Evolutionary conservation across 331 rosid genomes (phyloP).

Genomic region (Cydonia oblonga): DNA sequence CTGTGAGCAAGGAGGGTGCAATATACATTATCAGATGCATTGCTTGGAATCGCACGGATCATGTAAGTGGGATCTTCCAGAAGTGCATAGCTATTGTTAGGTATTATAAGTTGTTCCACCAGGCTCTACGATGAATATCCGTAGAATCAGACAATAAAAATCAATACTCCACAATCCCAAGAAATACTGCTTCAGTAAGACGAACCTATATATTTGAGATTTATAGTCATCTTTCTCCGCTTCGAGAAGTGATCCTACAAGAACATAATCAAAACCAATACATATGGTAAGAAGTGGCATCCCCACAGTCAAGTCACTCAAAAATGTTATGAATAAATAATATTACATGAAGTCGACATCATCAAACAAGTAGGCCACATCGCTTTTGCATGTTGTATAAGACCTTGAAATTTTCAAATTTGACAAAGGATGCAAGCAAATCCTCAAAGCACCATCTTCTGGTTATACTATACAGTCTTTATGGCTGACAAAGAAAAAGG

Average conservation of each 20-base stretch:
- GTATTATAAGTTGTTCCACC: background rate
- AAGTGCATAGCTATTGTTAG: background rate
- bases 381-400: no score
- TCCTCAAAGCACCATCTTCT: no score
- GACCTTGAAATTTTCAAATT: no score
- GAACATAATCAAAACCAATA: background rate
- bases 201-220: conserved; percentile 46
- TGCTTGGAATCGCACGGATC: conserved; percentile 28
- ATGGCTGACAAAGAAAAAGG: no score
- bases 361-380: background rate
- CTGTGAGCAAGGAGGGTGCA: conserved; percentile 51
- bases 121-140: background rate
- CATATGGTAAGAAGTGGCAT: background rate
- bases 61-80: conserved; percentile 30
- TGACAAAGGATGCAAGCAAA: no score
- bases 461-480: no score
- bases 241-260: conserved; percentile 36
- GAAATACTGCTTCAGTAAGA: background rate
- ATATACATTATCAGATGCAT: conserved; percentile 41
- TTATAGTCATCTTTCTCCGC: conserved; percentile 20
- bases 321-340: background rate
- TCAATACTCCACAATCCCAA: no score
- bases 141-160: background rate
- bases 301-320: background rate
- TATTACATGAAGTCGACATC: background rate